Percentiles rank a stretch among this genome's conserved stretches.
These are phyloP conservation scores for Cucumis cinereus DNA, from an alignment of 306 rosid species.

Conservation along the genomic window DNA sequence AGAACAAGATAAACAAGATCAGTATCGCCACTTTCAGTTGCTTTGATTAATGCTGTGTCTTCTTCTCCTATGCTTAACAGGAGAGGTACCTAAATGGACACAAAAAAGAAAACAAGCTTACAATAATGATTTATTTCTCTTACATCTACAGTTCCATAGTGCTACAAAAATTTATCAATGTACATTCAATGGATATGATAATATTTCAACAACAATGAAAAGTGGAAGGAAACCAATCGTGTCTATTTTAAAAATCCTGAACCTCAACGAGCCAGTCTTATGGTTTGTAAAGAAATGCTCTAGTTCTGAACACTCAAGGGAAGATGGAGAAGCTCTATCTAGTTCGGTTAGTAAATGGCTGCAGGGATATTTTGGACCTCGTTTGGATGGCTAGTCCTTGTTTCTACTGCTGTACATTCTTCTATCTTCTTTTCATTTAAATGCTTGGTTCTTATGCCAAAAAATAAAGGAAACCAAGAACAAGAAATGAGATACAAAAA, in stretches of 20 bases:
- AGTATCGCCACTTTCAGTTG: slow-evolving; percentile 88
- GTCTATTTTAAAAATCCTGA: background rate
- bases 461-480: background rate
- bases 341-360: background rate
- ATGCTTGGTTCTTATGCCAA: background rate
- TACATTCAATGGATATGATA: background rate
- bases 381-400: background rate
- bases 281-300: background rate
- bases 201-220: background rate
- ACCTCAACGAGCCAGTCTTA: background rate
- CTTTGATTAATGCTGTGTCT: slow-evolving; percentile 78
- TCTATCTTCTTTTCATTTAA: background rate
- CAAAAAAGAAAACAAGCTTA: background rate
- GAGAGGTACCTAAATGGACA: slow-evolving; percentile 67
- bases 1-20: slow-evolving; percentile 96
- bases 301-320: background rate
- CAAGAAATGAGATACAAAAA: background rate
- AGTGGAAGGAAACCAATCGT: background rate
- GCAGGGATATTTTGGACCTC: no score
- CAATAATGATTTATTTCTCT: background rate
- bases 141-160: background rate
- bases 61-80: slow-evolving; percentile 98
- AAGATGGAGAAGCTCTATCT: background rate
- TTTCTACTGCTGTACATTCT: background rate
- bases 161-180: background rate